Percentiles rank a stretch among this genome's conserved stretches.
Conservation (phyloP, 2,329 filamentous ascomycete genomes). For the Xylaria arbuscula region DNA sequence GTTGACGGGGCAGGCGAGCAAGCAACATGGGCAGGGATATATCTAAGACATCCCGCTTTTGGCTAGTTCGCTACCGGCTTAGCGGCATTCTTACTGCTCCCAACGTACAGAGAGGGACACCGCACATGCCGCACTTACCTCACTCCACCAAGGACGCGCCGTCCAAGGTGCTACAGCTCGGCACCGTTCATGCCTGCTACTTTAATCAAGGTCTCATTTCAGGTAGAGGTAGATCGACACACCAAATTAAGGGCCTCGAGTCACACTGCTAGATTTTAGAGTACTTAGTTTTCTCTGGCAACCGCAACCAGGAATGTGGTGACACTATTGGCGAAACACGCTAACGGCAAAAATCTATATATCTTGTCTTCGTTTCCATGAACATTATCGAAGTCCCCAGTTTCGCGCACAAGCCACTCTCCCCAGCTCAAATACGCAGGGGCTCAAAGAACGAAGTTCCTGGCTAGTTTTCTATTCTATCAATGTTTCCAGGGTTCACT, state of each 20-base stretch:
- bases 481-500: constrained; percentile 38
- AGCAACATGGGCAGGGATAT: constrained; percentile 17
- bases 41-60: constrained; percentile 6
- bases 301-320: background rate
- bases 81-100: constrained; percentile 2
- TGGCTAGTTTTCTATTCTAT: background rate
- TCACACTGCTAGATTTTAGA: background rate
- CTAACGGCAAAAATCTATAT: constrained; percentile 1
- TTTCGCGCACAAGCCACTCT: background rate
- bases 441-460: background rate
- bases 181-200: too few relatives aligned
- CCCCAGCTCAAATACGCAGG: background rate
- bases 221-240: background rate
- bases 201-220: background rate
- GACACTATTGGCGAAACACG: background rate
- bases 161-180: background rate
- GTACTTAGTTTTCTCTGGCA: background rate
- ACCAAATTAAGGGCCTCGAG: background rate
- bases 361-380: constrained; percentile 6
- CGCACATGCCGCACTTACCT: background rate
- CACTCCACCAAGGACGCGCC: background rate
- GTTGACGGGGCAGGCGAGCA: constrained; percentile 1
- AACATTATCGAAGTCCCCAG: background rate
- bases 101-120: background rate
- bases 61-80: constrained; percentile 9